Percentiles rank a stretch among this genome's conserved stretches.
Evolutionary conservation across 164 flowering plant genomes (phyloP).

Genomic region (Aristolochia fimbriata): DNA sequence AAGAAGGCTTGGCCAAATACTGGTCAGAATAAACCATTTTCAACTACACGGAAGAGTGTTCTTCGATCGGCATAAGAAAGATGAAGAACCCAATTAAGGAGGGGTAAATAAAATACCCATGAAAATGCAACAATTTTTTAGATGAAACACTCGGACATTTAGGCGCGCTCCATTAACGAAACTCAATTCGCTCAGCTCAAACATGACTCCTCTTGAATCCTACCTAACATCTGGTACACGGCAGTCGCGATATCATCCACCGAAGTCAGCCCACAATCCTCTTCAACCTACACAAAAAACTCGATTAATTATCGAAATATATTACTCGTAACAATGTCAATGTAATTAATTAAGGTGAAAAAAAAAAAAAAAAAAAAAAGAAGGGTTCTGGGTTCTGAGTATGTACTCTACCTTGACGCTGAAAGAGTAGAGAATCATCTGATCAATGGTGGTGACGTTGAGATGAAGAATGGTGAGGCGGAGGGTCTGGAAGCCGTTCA

Average conservation of each 20-base stretch:
- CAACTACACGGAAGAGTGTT: background rate
- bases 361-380: background rate
- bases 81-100: background rate
- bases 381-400: background rate
- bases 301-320: no score
- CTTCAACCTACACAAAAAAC: conserved; percentile 54
- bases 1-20: background rate
- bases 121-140: background rate
- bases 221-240: conserved; percentile 42
- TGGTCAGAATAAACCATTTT: background rate
- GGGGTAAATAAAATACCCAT: background rate
- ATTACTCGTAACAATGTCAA: no score
- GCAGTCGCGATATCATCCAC: conserved; percentile 67
- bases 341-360: no score
- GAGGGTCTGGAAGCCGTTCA: conserved; percentile 46
- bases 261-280: conserved; percentile 48
- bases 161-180: background rate
- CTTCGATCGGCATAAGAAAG: background rate
- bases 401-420: conserved; percentile 53
- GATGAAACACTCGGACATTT: background rate
- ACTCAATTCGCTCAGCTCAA: conserved; percentile 11
- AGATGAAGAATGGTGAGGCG: conserved; percentile 65
- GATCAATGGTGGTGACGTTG: conserved; percentile 55
- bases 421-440: conserved; percentile 57
- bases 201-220: conserved; percentile 40